Percentiles rank a stretch among this genome's conserved stretches.
Conservation (phyloP, 805 yeast species). For the Pichia insulana region DNA sequence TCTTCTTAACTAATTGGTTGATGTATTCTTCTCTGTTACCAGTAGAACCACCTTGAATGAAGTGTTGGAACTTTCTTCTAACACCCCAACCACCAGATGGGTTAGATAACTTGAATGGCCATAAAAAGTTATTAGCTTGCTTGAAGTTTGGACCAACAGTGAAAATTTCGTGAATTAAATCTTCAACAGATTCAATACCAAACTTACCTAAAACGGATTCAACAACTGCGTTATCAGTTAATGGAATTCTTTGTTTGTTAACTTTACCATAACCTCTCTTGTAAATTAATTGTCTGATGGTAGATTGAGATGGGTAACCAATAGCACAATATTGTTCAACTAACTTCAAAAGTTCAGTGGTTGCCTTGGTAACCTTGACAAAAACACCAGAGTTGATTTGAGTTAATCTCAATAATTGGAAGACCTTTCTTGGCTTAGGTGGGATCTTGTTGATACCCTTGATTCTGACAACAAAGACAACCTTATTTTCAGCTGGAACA, state of each 20-base stretch:
- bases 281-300: conserved; percentile 88
- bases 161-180: conserved; percentile 91
- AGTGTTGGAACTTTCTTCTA: conserved; percentile 93
- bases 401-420: conserved; percentile 86
- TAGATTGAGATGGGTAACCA: conserved; percentile 93
- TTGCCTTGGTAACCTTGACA: conserved; percentile 93
- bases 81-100: conserved; percentile 98
- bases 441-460: conserved; percentile 99
- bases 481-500: conserved; percentile 90
- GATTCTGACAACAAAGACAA: conserved; percentile 94
- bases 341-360: conserved; percentile 82
- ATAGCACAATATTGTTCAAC: conserved; percentile 95
- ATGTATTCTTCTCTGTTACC: conserved; percentile 97
- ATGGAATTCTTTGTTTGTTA: conserved; percentile 90
- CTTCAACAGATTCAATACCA: conserved; percentile 89
- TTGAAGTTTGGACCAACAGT: conserved; percentile 98
- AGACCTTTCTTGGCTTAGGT: conserved; percentile 98
- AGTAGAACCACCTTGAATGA: conserved; percentile 96
- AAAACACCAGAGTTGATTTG: conserved; percentile 94
- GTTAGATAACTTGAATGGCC: conserved; percentile 96
- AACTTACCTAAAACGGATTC: conserved; percentile 85
- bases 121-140: conserved; percentile 96
- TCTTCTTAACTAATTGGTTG: conserved; percentile 87
- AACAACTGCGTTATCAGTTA: conserved; percentile 79
- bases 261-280: conserved; percentile 98